Evolutionary conservation across 495 filamentous ascomycete genomes (phyloP), one percentile per base, ranked within the genome.

Genomic region (Glarea lozoyensis): DNA sequence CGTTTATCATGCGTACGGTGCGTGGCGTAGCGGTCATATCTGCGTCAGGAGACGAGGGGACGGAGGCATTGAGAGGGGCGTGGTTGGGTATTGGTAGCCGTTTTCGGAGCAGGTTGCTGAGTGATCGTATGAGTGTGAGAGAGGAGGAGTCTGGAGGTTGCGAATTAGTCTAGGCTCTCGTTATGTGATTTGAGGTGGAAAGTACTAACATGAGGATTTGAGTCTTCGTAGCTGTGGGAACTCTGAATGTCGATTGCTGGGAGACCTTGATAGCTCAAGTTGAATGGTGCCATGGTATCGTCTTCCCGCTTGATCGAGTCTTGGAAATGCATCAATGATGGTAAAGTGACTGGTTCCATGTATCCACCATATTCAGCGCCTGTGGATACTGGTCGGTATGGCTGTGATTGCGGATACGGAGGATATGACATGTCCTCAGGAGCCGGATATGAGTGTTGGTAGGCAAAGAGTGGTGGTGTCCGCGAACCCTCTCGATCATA

Each of bases 71-170:
- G 79, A 83, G 34, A 75, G 59, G 21, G 82, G 82, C 41, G 81
- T 86, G 16, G 70, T 69, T 20, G 81, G 82, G 58, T 82, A 84
- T 47, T 68, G 63, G 52, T 70, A 67, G 35, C 74, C 63, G 60
- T 68, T 56, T 62, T 83, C 65, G 55, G 81, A 69, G 63, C 79
- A 66, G 55, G 66, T 61, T 42, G 69, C 65, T 42, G 86, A 89
- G 54, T 81, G 79, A 49, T 89, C 84, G 62, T 83, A 86, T 13
- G 82, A 80, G 49, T 88, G 83, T 53, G 80, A 81, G 55, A 93
- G 76, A 56, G 87, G 77, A 65, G 88, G 88, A 65, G 88, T 90
- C 86, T 93, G 72, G 54, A 34, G 32, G 32, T 20, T n/a, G 12
- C 19, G 30, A 22, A 37, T 46, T 44, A 45, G 42, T 5, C 10